Conservation (phyloP, 2,329 filamentous ascomycete genomes). For the Penicillium expansum region DNA sequence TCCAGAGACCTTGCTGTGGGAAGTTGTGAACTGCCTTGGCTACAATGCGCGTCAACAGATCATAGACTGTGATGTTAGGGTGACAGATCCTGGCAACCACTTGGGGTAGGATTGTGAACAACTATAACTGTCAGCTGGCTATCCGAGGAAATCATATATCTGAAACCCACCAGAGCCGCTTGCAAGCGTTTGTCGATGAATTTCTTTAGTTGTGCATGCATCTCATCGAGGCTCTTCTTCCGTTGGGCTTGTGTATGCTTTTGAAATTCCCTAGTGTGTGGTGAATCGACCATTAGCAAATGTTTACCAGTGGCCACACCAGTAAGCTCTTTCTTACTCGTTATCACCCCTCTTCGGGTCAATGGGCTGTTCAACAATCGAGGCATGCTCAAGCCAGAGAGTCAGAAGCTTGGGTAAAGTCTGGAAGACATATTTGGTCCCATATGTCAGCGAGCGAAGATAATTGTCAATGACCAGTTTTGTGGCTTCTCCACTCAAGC, state of each 20-base stretch:
- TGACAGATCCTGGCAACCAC: conserved; percentile 96
- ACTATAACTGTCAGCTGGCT: conserved; percentile 31
- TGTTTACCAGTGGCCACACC: not conserved
- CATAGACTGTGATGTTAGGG: conserved; percentile 72
- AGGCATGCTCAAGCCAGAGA: conserved; percentile 88
- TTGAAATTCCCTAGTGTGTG: conserved; percentile 43
- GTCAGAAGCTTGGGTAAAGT: conserved; percentile 89
- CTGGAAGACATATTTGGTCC: conserved; percentile 94
- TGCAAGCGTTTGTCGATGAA: conserved; percentile 59
- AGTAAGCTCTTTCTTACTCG: conserved; percentile 33
- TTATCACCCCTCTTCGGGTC: conserved; percentile 51
- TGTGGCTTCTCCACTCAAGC: conserved; percentile 74
- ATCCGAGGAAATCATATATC: not conserved
- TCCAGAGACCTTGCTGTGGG: conserved; percentile 90
- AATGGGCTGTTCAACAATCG: conserved; percentile 63
- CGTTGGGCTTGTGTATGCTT: conserved; percentile 50
- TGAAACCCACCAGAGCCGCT: conserved; percentile 42
- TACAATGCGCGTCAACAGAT: conserved; percentile 74
- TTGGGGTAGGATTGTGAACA: conserved; percentile 72
- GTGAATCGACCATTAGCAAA: conserved; percentile 11
- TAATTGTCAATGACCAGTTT: conserved; percentile 94
- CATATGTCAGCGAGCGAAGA: conserved; percentile 77
- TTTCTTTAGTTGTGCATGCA: conserved; percentile 75
- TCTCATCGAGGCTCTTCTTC: conserved; percentile 62
- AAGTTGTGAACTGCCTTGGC: conserved; percentile 81